Evolutionary conservation across 2,329 filamentous ascomycete species (phyloP).

Genomic region (Elsinoe fawcettii): DNA sequence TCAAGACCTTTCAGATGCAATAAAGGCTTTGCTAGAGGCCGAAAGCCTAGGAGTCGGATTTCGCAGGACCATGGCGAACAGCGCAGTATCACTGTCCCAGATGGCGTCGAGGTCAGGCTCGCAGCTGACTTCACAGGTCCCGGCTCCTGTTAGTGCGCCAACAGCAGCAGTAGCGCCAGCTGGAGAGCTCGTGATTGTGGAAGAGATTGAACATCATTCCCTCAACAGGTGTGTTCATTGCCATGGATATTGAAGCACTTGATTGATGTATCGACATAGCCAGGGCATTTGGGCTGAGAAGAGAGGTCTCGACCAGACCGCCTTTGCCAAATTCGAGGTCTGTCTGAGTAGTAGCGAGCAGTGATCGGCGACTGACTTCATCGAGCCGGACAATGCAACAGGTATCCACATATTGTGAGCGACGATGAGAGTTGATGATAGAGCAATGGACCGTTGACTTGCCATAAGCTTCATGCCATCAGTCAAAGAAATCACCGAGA

Average conservation of each 20-base stretch:
- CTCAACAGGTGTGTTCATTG: not conserved
- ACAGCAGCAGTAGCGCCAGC: not conserved
- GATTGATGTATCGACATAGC: not conserved
- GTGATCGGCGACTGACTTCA: not conserved
- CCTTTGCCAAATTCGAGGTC: not conserved
- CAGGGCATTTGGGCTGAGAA: not conserved
- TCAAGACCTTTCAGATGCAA: not conserved
- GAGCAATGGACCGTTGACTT: not conserved
- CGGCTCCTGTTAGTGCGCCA: not conserved
- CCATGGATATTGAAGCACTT: not conserved
- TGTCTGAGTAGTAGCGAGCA: not conserved
- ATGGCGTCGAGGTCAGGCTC: not conserved
- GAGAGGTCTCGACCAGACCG: not conserved
- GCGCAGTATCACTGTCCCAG: not conserved
- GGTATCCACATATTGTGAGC: conserved; percentile 5
- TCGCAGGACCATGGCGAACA: not conserved
- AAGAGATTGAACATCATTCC: not conserved
- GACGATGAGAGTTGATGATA: not conserved
- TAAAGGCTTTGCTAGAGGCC: not conserved
- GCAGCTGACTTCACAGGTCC: not conserved
- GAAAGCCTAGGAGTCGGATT: not conserved
- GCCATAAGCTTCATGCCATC: conserved; percentile 6
- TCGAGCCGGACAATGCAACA: not conserved
- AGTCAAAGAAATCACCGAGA: not conserved
- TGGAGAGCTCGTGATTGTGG: not conserved